These are phyloP conservation scores for Aspergillus homomorphus DNA, from an alignment of 495 filamentous ascomycete species.

Conservation along the genomic window DNA sequence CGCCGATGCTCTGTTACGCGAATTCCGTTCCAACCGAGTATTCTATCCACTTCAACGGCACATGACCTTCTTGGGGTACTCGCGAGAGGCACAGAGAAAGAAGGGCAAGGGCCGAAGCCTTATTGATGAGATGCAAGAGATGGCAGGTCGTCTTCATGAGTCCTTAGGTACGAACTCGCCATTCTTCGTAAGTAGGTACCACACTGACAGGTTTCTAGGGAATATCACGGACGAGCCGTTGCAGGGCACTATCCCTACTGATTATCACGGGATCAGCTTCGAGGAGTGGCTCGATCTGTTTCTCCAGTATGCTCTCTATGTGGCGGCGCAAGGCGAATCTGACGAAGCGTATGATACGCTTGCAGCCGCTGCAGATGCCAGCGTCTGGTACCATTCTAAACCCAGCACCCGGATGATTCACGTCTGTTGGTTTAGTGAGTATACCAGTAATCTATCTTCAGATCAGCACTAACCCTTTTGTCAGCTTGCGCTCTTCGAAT, in stretches of 20 bases:
- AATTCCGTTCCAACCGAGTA: constrained; percentile 70
- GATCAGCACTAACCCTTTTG: constrained; percentile 17
- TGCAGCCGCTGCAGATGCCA: constrained; percentile 67
- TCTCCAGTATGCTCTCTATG: constrained; percentile 72
- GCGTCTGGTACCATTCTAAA: constrained; percentile 70
- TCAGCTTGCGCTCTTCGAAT: constrained; percentile 74
- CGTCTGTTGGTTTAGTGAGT: constrained; percentile 73
- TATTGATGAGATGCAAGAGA: constrained; percentile 62
- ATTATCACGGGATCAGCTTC: constrained; percentile 78
- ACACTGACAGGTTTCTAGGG: constrained; percentile 19
- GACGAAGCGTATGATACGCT: constrained; percentile 75
- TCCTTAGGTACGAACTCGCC: constrained; percentile 44
- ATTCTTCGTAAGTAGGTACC: no score
- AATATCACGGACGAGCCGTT: constrained; percentile 27
- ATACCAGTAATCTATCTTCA: not conserved
- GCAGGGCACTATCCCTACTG: constrained; percentile 47
- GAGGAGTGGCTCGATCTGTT: constrained; percentile 88
- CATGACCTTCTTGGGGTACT: constrained; percentile 65
- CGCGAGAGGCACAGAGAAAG: constrained; percentile 43
- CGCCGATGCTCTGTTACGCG: constrained; percentile 69
- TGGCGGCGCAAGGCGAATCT: constrained; percentile 56
- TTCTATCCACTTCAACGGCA: constrained; percentile 77
- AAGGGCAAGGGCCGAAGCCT: constrained; percentile 33
- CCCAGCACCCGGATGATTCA: constrained; percentile 69
- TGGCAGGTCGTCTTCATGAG: constrained; percentile 61